These are phyloP conservation scores for Inonotus obliquus DNA, from an alignment of 1,284 basidiomycete species.

Conservation along the genomic window DNA sequence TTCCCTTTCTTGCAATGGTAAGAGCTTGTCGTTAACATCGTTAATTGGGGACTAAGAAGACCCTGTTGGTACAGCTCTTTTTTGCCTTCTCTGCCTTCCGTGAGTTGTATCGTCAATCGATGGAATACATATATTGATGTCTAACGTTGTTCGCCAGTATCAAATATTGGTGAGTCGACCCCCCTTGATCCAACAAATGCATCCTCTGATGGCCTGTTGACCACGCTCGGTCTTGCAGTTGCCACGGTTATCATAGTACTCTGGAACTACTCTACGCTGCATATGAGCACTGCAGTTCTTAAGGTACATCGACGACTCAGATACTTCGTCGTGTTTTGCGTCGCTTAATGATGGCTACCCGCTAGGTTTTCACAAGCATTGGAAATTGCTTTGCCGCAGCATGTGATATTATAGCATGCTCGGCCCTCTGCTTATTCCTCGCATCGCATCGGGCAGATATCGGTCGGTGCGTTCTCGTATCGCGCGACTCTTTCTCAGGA, in stretches of 20 bases:
- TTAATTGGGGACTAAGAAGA: neutral
- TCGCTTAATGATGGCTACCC: neutral
- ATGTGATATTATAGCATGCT: conserved; percentile 2
- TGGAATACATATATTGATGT: neutral
- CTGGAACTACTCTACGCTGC: neutral
- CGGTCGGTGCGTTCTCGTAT: neutral
- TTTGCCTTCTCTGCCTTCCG: neutral
- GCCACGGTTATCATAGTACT: neutral
- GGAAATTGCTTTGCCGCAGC: neutral
- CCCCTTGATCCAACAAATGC: neutral
- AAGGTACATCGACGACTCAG: neutral
- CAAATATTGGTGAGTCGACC: neutral
- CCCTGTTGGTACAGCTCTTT: neutral
- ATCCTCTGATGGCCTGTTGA: neutral
- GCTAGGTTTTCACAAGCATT: neutral
- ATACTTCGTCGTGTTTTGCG: neutral
- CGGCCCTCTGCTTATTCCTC: conserved; percentile 3
- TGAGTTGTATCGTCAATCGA: neutral
- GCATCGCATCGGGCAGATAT: conserved; percentile 2
- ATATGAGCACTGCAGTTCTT: neutral
- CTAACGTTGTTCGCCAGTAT: neutral
- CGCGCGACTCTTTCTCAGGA: neutral
- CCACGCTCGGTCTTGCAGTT: neutral
- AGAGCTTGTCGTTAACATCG: neutral
- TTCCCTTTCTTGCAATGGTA: neutral